phyloP scores from a whole-genome alignment of 495 filamentous ascomycete genomes.

The Podospora pseudoanserina region DNA sequence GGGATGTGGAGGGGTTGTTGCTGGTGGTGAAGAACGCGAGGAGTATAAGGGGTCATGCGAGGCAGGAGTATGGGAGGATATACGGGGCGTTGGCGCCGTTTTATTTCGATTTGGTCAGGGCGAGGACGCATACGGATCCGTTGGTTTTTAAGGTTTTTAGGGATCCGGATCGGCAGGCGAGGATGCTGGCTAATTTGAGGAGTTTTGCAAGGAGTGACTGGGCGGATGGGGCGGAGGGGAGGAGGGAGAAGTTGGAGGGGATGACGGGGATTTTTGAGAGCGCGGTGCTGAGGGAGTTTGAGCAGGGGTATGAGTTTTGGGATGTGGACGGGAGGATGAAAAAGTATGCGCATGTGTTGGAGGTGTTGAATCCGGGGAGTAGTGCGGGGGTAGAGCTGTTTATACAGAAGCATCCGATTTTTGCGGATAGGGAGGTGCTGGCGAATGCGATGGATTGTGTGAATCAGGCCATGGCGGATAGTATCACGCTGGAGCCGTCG shows the following conservation, averaged over 20 bases:
- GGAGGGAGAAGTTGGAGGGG: conserved; percentile 65
- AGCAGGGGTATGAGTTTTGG: conserved; percentile 82
- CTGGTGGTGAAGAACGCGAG: conserved; percentile 61
- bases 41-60: conserved; percentile 81
- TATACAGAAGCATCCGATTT: conserved; percentile 80
- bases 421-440: conserved; percentile 65
- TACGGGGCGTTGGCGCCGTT: conserved; percentile 85
- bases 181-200: conserved; percentile 75
- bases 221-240: conserved; percentile 64
- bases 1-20: conserved; percentile 59
- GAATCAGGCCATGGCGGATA: conserved; percentile 56
- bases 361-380: conserved; percentile 71
- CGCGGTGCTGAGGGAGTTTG: conserved; percentile 84
- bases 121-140: conserved; percentile 72
- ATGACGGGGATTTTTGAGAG: conserved; percentile 86
- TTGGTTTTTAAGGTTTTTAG: conserved; percentile 80
- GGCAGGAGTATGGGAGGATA: conserved; percentile 86
- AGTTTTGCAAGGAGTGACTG: conserved; percentile 77
- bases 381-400: conserved; percentile 74
- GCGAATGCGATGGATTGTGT: conserved; percentile 82
- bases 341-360: conserved; percentile 81
- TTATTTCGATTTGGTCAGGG: conserved; percentile 74
- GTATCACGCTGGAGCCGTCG: conserved; percentile 71
- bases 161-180: conserved; percentile 84
- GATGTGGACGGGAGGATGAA: conserved; percentile 87